A percentile compares a stretch with the other conserved stretches of the same genome.
Evolutionary conservation across 805 yeast species (phyloP).

Genomic region (Candida xiaguanensis): DNA sequence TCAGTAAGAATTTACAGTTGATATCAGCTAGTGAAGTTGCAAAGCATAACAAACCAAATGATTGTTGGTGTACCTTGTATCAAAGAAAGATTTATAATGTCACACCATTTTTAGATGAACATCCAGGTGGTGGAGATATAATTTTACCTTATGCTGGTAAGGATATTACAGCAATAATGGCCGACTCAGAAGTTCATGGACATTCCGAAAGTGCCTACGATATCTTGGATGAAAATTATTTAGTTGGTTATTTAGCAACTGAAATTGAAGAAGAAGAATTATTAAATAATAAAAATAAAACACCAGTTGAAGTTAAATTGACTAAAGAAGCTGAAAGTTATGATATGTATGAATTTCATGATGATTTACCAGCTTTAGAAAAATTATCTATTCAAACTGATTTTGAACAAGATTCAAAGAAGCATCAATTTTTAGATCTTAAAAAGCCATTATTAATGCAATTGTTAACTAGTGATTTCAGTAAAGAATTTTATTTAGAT

Average conservation of each 20-base stretch:
- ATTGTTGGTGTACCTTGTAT: slow-evolving; percentile 80
- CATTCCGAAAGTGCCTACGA: slow-evolving; percentile 87
- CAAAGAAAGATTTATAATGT: slow-evolving; percentile 83
- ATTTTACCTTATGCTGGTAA: slow-evolving; percentile 56
- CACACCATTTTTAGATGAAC: slow-evolving; percentile 66
- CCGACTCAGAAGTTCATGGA: slow-evolving; percentile 66
- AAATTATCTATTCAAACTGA: slow-evolving; percentile 78
- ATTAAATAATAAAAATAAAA: slow-evolving; percentile 54
- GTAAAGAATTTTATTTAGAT: slow-evolving; percentile 87
- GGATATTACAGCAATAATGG: slow-evolving; percentile 69
- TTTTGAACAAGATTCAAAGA: slow-evolving; percentile 60
- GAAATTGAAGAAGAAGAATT: slow-evolving; percentile 71
- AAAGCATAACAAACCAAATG: slow-evolving; percentile 47
- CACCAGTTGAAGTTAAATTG: slow-evolving; percentile 56
- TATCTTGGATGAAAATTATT: slow-evolving; percentile 73
- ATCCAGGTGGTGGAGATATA: slow-evolving; percentile 66
- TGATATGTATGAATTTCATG: slow-evolving; percentile 44
- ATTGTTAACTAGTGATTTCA: slow-evolving; percentile 68
- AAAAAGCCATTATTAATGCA: slow-evolving; percentile 78
- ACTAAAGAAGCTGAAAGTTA: slow-evolving; percentile 24
- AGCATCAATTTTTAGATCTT: slow-evolving; percentile 84
- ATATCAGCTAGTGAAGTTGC: slow-evolving; percentile 51
- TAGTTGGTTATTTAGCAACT: slow-evolving; percentile 83
- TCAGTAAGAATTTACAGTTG: slow-evolving; percentile 47
- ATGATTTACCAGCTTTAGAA: slow-evolving; percentile 69